Evolutionary conservation across 148 eudicot genomes (phyloP).

Genomic region (Rhododendron griersonianum): DNA sequence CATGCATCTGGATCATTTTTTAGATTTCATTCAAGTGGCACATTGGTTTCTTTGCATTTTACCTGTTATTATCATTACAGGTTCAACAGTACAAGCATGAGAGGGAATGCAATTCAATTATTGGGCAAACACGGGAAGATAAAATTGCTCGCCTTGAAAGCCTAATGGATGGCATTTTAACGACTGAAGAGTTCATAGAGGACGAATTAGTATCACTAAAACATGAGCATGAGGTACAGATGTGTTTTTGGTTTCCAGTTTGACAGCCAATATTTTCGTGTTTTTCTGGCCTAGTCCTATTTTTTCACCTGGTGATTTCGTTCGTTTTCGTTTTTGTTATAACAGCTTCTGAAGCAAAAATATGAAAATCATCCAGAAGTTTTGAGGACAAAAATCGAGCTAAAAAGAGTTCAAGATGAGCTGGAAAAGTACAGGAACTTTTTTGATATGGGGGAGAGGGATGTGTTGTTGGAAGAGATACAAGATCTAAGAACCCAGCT

Average conservation of each 20-base stretch:
- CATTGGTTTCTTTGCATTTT: constrained; percentile 4
- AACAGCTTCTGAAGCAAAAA: constrained; percentile 74
- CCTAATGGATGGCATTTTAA: constrained; percentile 91
- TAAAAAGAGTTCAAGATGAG: constrained; percentile 73
- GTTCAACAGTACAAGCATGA: constrained; percentile 96
- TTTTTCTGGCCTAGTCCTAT: background rate
- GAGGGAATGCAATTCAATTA: constrained; percentile 89
- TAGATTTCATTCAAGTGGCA: background rate
- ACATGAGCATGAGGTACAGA: constrained; percentile 72
- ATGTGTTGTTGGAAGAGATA: constrained; percentile 82
- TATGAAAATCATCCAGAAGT: constrained; percentile 91
- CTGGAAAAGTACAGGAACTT: constrained; percentile 68
- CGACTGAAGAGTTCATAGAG: constrained; percentile 78
- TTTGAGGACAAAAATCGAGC: constrained; percentile 65
- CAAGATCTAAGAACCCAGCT: constrained; percentile 86
- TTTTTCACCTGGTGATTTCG: background rate
- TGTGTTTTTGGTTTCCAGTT: background rate
- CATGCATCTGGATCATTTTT: background rate
- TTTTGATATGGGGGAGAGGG: constrained; percentile 91
- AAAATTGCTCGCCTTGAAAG: constrained; percentile 89
- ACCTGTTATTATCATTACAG: constrained; percentile 36
- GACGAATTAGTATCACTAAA: constrained; percentile 67
- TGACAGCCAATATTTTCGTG: background rate
- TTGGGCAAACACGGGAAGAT: constrained; percentile 86
- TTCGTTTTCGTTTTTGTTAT: background rate